Evolutionary conservation across 2,329 filamentous ascomycete species (phyloP).

Genomic region (Elsinoe fawcettii): DNA sequence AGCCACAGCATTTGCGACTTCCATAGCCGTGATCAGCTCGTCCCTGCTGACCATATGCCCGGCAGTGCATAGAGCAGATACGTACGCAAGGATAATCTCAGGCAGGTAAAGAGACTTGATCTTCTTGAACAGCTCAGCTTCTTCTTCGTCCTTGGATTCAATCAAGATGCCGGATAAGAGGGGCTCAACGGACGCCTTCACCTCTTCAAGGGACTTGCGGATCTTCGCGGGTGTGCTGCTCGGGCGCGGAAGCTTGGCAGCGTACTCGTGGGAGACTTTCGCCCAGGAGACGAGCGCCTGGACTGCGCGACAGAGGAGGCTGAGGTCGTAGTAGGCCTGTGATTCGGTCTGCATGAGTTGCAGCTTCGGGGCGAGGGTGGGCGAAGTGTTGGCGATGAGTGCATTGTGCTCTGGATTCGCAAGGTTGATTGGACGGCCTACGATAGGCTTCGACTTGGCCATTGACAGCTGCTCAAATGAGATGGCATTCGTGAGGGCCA

Average conservation of each 20-base stretch:
- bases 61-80: slow-evolving; percentile 70
- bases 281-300: slow-evolving; percentile 38
- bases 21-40: slow-evolving; percentile 75
- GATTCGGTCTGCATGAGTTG: slow-evolving; percentile 24
- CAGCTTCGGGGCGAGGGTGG: slow-evolving; percentile 19
- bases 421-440: slow-evolving; percentile 36
- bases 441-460: slow-evolving; percentile 33
- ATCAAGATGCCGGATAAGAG: slow-evolving; percentile 30
- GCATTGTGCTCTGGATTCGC: slow-evolving; percentile 22
- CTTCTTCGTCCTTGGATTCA: slow-evolving; percentile 35
- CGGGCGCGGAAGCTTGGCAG: slow-evolving; percentile 21
- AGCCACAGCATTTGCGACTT: slow-evolving; percentile 68
- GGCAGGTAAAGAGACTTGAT: slow-evolving; percentile 76
- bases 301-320: slow-evolving; percentile 37
- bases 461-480: slow-evolving; percentile 40
- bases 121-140: slow-evolving; percentile 52
- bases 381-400: slow-evolving; percentile 14
- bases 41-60: slow-evolving; percentile 68
- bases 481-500: slow-evolving; percentile 45
- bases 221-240: slow-evolving; percentile 24
- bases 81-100: slow-evolving; percentile 75
- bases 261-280: slow-evolving; percentile 30
- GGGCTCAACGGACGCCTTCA: slow-evolving; percentile 32
- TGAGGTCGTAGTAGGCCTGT: slow-evolving; percentile 36
- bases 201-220: slow-evolving; percentile 34